Evolutionary conservation across 148 eudicot genomes (phyloP).

Genomic region (Talinum fruticosum): DNA sequence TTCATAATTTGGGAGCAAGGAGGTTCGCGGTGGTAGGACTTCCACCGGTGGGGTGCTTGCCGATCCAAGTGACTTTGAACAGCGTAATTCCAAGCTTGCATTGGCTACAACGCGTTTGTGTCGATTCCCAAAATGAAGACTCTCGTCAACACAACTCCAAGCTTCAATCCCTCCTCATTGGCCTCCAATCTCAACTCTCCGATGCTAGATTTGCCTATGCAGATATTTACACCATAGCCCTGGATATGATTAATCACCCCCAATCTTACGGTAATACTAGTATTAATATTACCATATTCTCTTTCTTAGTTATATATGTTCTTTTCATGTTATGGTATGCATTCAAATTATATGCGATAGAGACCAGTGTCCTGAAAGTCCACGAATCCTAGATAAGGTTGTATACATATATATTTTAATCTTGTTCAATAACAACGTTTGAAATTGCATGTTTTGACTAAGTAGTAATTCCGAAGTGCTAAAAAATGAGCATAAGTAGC

Average conservation of each 20-base stretch:
- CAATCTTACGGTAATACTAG: constrained; percentile 25
- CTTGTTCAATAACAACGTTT: no score
- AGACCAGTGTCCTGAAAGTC: no score
- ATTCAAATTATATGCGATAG: no score
- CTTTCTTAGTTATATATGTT: background rate
- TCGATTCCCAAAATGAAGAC: constrained; percentile 27
- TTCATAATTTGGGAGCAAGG: constrained; percentile 33
- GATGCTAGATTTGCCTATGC: constrained; percentile 20
- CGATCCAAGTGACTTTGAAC: constrained; percentile 31
- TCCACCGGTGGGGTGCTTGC: constrained; percentile 45
- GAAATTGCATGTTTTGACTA: no score
- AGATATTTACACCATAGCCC: constrained; percentile 27
- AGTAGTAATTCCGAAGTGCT: no score
- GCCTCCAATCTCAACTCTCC: constrained; percentile 18
- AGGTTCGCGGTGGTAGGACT: constrained; percentile 34
- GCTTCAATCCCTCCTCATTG: constrained; percentile 22
- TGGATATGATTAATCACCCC: constrained; percentile 31
- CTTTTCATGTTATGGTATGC: no score
- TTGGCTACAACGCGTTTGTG: constrained; percentile 28
- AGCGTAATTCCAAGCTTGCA: constrained; percentile 25
- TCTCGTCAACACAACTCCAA: constrained; percentile 25
- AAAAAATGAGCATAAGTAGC: no score
- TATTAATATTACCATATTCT: no score
- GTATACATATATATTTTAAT: no score
- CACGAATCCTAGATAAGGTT: no score